Evolutionary conservation across 2,329 filamentous ascomycete genomes (phyloP), one percentile per base, ranked within the genome.

Genomic region (Cylindrodendrum hubeiense): DNA sequence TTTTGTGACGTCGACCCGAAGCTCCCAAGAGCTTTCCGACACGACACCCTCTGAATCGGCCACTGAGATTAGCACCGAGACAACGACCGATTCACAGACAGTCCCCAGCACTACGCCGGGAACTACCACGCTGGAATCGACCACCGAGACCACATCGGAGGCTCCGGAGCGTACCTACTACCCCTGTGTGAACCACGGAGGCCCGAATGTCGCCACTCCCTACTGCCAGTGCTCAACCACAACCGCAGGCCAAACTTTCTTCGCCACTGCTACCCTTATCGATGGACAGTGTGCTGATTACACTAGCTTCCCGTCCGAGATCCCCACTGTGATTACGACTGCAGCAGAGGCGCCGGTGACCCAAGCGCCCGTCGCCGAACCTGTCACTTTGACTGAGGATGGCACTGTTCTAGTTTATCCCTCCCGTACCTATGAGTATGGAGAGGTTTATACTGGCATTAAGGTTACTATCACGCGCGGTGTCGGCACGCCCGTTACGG

Each of bases 181-280:
- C 2, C 60, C 60, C 8, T 68, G 66, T 17, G 47, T 63, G 22
- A 67, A 67, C 55, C 47, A 57, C 4, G 67, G 67, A 0, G 67
- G 67, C 10, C 67, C 67, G n/a, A 43, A 55, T 2, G 60, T 70
- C 1, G 43, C 64, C 1, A 65, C 68, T 1, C 58, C 64, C 5
- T 68, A 69, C 44, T 70, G 66, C 24, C 30, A 64, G 7, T 70
- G 64, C 22, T 63, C 64, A 0, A 69, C 60, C 13, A 69, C 66
- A 7, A 65, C 52, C 1, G 59, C n/a, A 2, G 63, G 60, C 3
- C 67, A 69, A n/a, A 44, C 46, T 7, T 68, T 67, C 41, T 55
- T 57, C 3, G 59, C 67, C n/a, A 59, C 52, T 2, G 67, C 60
- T 7, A 30, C 67, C 30, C 66, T 66, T 1, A 62, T 69, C 39